These are phyloP conservation scores for Tillandsia leiboldiana DNA, from an alignment of 176 grass and related monocot species.

Conservation along the genomic window DNA sequence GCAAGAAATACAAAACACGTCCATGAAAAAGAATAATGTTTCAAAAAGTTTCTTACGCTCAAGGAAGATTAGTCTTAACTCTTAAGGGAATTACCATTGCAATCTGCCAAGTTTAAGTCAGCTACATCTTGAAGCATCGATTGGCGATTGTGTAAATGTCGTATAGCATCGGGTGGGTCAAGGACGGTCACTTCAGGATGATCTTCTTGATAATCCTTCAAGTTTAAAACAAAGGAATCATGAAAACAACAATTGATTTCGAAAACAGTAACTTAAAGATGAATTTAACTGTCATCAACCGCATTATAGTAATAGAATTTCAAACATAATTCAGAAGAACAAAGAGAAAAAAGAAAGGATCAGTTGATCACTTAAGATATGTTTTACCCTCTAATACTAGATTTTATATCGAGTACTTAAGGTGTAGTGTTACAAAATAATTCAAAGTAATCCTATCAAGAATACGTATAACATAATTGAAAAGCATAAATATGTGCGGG, in stretches of 20 bases:
- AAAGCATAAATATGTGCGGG: too few species aligned
- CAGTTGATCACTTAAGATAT: too few species aligned
- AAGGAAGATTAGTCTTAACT: background rate
- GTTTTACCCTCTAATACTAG: too few species aligned
- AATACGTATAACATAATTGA: too few species aligned
- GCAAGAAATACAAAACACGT: background rate
- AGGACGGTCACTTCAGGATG: constrained; percentile 91
- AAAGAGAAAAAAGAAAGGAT: too few species aligned
- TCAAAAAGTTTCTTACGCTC: background rate
- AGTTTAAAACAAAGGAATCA: background rate
- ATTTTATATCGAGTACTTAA: too few species aligned
- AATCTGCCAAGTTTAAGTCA: constrained; percentile 71
- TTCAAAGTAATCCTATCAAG: too few species aligned
- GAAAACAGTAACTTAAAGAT: background rate
- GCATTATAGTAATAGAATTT: background rate
- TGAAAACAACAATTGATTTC: background rate
- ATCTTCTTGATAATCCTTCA: constrained; percentile 66
- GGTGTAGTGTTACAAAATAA: too few species aligned
- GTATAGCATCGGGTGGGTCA: constrained; percentile 77
- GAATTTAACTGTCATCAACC: background rate
- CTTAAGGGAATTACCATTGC: constrained; percentile 45
- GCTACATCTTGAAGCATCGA: constrained; percentile 90
- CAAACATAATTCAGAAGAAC: background rate
- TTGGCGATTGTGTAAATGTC: constrained; percentile 73
- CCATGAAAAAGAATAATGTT: background rate